phyloP scores from a whole-genome alignment of 805 yeast species.

The Millerozyma acaciae region DNA sequence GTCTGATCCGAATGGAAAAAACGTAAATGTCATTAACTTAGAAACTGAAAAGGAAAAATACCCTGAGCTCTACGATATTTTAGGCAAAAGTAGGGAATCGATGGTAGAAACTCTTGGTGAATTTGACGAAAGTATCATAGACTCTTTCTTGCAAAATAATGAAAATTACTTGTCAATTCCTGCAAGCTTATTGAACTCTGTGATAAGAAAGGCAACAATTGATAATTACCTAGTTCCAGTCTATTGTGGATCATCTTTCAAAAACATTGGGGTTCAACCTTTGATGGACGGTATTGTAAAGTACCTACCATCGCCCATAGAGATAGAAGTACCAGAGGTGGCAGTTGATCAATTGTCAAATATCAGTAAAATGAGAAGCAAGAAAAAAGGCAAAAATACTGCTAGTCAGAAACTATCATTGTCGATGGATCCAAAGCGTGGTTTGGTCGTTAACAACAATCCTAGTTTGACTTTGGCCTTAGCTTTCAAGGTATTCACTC shows the following conservation, averaged over 20 bases:
- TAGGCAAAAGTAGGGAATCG: conserved; percentile 60
- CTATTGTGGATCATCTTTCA: conserved; percentile 88
- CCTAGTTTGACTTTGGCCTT: conserved; percentile 68
- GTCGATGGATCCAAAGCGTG: conserved; percentile 37
- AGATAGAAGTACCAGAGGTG: conserved; percentile 56
- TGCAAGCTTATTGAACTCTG: conserved; percentile 44
- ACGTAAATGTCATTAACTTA: conserved; percentile 46
- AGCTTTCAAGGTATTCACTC: conserved; percentile 89
- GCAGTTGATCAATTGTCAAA: conserved; percentile 15
- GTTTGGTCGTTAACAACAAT: conserved; percentile 52
- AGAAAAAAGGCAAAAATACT: conserved; percentile 14
- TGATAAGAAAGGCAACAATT: conserved; percentile 64
- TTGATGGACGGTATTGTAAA: conserved; percentile 76
- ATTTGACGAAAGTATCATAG: conserved; percentile 71
- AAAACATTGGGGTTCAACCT: conserved; percentile 93
- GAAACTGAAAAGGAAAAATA: conserved; percentile 20
- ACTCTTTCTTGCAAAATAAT: conserved; percentile 64
- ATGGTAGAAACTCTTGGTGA: conserved; percentile 83
- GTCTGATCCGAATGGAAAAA: conserved; percentile 44
- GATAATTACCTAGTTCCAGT: conserved; percentile 65
- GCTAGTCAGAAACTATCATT: conserved; percentile 24
- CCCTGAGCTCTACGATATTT: conserved; percentile 44
- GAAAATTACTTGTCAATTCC: conserved; percentile 73
- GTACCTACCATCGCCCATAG: conserved; percentile 80
- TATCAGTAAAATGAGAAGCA: conserved; percentile 12